Evolutionary conservation across 83 land plant genomes (phyloP).

Genomic region (Diphasiastrum complanatum): DNA sequence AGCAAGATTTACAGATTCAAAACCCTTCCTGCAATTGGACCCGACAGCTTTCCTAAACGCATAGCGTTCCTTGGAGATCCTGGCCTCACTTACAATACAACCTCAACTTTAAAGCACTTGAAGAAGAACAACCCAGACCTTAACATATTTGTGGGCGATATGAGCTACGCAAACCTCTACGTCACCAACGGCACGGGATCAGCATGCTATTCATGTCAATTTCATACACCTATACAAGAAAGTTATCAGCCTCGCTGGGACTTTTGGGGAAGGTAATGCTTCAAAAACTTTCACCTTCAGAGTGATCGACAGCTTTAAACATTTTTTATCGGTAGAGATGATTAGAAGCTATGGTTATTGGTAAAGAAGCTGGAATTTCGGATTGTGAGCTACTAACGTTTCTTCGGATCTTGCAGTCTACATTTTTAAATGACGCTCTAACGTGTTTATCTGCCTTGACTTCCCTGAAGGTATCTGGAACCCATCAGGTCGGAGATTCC

Average conservation of each 20-base stretch:
- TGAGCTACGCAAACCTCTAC: constrained; percentile 35
- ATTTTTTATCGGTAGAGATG: too few relatives aligned
- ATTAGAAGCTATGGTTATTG: too few relatives aligned
- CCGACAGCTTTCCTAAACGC: constrained; percentile 21
- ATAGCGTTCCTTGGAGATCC: constrained; percentile 37
- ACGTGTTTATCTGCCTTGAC: neutral
- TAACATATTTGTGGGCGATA: constrained; percentile 15
- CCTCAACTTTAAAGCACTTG: constrained; percentile 29
- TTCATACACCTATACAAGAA: constrained; percentile 35
- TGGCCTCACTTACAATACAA: constrained; percentile 38
- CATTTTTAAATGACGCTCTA: neutral
- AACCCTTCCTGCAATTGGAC: constrained; percentile 29
- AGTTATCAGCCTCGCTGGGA: constrained; percentile 43
- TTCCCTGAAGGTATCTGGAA: constrained; percentile 23
- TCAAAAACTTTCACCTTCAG: neutral
- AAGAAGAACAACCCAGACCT: constrained; percentile 23
- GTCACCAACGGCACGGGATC: constrained; percentile 30
- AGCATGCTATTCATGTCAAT: constrained; percentile 30
- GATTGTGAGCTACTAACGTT: too few relatives aligned
- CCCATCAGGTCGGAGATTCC: constrained; percentile 24
- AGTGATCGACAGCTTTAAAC: too few relatives aligned
- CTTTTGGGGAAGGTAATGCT: constrained; percentile 34
- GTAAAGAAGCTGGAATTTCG: too few relatives aligned
- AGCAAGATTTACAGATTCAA: constrained; percentile 28
- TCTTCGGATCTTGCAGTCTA: too few relatives aligned